These are phyloP conservation scores for Gaeumannomyces tritici DNA, from an alignment of 2,329 filamentous ascomycete species.

Conservation along the genomic window DNA sequence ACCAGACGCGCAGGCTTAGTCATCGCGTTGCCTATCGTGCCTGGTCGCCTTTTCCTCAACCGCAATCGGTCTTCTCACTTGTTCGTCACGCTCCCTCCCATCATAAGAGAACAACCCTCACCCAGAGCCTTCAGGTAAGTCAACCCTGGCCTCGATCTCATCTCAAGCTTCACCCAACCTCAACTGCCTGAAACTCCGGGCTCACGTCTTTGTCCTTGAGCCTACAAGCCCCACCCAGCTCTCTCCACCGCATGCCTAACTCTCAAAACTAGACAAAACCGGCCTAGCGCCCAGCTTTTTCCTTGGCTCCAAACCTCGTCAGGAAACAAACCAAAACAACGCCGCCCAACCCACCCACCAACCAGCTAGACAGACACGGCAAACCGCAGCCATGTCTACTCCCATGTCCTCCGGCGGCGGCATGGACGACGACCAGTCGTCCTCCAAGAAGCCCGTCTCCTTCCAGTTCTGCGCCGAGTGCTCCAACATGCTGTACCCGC, in stretches of 20 bases:
- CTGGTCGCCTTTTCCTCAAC: background rate
- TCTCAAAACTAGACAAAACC: no score
- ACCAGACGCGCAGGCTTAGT: background rate
- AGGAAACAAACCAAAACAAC: background rate
- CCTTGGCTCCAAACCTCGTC: background rate
- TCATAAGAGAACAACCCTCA: background rate
- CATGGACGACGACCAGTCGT: slow-evolving; percentile 19
- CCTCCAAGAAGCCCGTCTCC: slow-evolving; percentile 62
- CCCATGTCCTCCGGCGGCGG: slow-evolving; percentile 33
- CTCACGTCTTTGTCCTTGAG: background rate
- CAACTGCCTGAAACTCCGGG: background rate
- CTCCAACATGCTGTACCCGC: slow-evolving; percentile 96
- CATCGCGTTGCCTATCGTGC: background rate
- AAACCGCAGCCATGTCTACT: slow-evolving; percentile 38
- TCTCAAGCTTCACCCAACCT: background rate
- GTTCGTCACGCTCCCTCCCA: background rate
- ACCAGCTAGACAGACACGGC: background rate
- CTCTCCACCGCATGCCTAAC: background rate
- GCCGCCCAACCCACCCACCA: background rate
- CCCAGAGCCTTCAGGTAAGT: background rate
- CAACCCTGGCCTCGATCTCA: background rate
- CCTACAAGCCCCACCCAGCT: no score
- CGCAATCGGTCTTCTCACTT: background rate
- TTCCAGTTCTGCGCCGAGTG: slow-evolving; percentile 99
- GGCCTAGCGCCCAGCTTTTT: background rate